Conservation (phyloP, 1,139 yeast species). For the Hansenula lynferdii region DNA sequence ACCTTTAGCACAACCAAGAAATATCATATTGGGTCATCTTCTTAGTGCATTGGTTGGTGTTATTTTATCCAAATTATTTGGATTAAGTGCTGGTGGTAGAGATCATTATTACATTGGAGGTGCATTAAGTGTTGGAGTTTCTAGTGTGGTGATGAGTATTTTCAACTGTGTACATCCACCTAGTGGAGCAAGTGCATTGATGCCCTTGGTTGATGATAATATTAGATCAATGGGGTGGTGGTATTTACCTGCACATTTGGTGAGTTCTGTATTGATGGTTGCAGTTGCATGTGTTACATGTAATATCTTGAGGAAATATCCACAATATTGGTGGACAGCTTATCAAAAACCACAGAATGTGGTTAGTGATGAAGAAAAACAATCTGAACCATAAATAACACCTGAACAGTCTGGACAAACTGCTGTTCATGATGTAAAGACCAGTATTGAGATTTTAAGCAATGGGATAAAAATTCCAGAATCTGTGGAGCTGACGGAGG, state of each 20-base stretch:
- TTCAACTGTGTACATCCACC: conserved; percentile 67
- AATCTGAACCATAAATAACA: background rate
- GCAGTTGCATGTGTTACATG: conserved; percentile 52
- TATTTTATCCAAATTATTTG: conserved; percentile 51
- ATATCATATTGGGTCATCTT: conserved; percentile 53
- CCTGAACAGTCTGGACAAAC: background rate
- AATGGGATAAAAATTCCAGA: too few relatives aligned
- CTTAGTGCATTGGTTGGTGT: conserved; percentile 50
- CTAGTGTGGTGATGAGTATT: conserved; percentile 55
- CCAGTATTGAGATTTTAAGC: background rate
- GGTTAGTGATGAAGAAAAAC: conserved; percentile 3
- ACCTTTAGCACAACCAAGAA: conserved; percentile 68
- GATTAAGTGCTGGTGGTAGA: conserved; percentile 33
- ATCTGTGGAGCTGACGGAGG: too few relatives aligned
- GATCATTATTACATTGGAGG: conserved; percentile 57
- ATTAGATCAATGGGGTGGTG: conserved; percentile 60
- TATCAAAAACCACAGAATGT: conserved; percentile 8
- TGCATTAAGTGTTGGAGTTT: conserved; percentile 52
- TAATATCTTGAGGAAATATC: conserved; percentile 51
- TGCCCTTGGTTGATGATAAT: conserved; percentile 47
- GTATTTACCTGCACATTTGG: conserved; percentile 54
- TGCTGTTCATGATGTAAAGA: background rate
- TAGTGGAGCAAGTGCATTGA: conserved; percentile 66
- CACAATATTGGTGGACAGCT: conserved; percentile 63
- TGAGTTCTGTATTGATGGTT: conserved; percentile 46